Conservation (phyloP, 1,139 yeast species). For the Pneumocystis wakefieldiae region DNA sequence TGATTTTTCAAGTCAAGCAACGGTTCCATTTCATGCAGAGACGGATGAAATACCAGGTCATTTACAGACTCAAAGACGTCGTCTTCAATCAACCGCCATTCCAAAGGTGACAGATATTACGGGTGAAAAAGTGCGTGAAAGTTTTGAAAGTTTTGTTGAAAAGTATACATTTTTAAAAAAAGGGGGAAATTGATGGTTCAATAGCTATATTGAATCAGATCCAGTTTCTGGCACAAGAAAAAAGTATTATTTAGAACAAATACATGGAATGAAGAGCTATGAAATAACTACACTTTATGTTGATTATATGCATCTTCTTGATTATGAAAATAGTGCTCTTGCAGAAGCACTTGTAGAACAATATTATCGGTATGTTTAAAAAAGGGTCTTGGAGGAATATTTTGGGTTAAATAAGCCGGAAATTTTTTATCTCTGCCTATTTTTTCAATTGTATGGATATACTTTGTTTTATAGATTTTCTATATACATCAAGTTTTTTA, state of each 20-base stretch:
- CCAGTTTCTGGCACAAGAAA: neutral
- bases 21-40: neutral
- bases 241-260: slow-evolving; percentile 54
- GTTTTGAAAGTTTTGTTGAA: slow-evolving; percentile 69
- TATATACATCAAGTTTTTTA: too few species aligned
- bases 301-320: slow-evolving; percentile 65
- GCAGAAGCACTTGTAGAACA: slow-evolving; percentile 85
- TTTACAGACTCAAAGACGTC: neutral
- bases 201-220: neutral
- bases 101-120: slow-evolving; percentile 79
- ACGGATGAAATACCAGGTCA: neutral
- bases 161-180: slow-evolving; percentile 21
- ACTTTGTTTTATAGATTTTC: too few species aligned
- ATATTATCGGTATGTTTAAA: slow-evolving; percentile 60
- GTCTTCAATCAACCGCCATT: slow-evolving; percentile 24
- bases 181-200: neutral
- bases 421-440: too few species aligned
- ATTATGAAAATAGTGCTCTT: slow-evolving; percentile 69
- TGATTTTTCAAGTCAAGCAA: neutral
- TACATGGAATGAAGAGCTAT: slow-evolving; percentile 62
- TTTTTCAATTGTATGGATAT: too few species aligned
- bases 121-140: slow-evolving; percentile 80
- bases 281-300: slow-evolving; percentile 70
- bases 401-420: neutral
- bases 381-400: neutral